Evolutionary conservation across 2,329 filamentous ascomycete species (phyloP), one percentile per base, ranked within the genome.

Genomic region (Alternaria incomplexa): DNA sequence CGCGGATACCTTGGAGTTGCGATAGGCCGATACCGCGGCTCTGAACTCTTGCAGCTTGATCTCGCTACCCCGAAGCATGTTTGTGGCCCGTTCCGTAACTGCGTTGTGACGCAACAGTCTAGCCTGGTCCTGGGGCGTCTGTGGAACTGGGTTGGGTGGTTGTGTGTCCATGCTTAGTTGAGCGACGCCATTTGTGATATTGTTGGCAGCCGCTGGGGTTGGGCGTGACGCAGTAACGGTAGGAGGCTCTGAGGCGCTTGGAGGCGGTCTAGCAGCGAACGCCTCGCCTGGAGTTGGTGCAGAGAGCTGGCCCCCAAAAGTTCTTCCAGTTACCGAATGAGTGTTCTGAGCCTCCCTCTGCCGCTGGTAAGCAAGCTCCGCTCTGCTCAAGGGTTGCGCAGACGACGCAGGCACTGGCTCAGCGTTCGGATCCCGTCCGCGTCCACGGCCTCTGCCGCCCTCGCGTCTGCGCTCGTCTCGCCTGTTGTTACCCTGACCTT

Each of bases 311-410:
- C 93, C 93, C 46, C 94, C 93, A 82, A 97, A 97, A 3, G 89
- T 93, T 46, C 93, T 88, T 47, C 88, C 90, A 0, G 92, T 89
- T 0, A 93, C 87, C 0, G 93, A 93, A 74, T 96, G 93, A 1
- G 93, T 90, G 53, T 90, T 94, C 71, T 97, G 93, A 53, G 98
- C 93, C 44, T 93, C 94, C 85, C 97, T 89, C 74, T 97, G 93
- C 54, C 96, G 87, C 75, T 98, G 95, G 78, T 93, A 97, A 3
- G 96, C 95, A 56, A 97, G 83, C 79, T 98, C 93, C 67, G 96
- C 96, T 75, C 96, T 85, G 52, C 92, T 88, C 75, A 97, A 79
- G 1, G 93, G 90, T 68, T 96, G 93, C 1, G 92, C 91, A 58
- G 91, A 93, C 30, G 91, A 92, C 6, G 87, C 83, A 5, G 93